Conservation (phyloP, 345 rosid species). For the Noccaea caerulescens region DNA sequence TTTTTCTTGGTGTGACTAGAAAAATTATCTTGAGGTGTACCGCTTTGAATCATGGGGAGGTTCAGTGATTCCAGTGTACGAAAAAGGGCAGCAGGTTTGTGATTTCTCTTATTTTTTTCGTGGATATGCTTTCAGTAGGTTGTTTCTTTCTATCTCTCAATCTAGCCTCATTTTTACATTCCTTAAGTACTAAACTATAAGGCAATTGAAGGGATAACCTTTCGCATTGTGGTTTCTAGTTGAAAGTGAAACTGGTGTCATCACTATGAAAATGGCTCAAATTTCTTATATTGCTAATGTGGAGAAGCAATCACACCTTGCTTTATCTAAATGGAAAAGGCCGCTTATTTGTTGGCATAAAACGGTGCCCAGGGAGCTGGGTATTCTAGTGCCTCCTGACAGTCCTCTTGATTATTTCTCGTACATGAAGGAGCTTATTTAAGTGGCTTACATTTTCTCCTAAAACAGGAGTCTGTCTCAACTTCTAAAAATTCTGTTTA, state of each 20-base stretch:
- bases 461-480: conserved; percentile 10
- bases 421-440: conserved; percentile 1
- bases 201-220: conserved; percentile 19
- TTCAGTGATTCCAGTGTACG: conserved; percentile 83
- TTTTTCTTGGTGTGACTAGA: conserved; percentile 56
- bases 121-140: conserved; percentile 29
- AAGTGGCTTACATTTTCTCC: conserved; percentile 15
- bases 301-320: conserved; percentile 19
- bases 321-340: not conserved
- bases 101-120: conserved; percentile 2
- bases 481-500: conserved; percentile 18
- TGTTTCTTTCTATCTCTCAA: conserved; percentile 15
- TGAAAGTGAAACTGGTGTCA: conserved; percentile 18
- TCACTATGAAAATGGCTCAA: conserved; percentile 8
- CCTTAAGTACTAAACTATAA: conserved; percentile 23
- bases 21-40: conserved; percentile 92
- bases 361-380: conserved; percentile 1
- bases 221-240: conserved; percentile 15
- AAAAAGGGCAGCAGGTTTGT: conserved; percentile 86
- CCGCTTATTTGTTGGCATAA: conserved; percentile 9
- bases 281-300: not conserved
- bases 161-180: conserved; percentile 7
- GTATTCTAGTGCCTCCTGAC: conserved; percentile 1
- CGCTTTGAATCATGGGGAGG: conserved; percentile 99
- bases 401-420: conserved; percentile 12